Base-by-base conservation (phyloP, 2,329 filamentous ascomycete genomes). In the Colletotrichum australisinense region DNA sequence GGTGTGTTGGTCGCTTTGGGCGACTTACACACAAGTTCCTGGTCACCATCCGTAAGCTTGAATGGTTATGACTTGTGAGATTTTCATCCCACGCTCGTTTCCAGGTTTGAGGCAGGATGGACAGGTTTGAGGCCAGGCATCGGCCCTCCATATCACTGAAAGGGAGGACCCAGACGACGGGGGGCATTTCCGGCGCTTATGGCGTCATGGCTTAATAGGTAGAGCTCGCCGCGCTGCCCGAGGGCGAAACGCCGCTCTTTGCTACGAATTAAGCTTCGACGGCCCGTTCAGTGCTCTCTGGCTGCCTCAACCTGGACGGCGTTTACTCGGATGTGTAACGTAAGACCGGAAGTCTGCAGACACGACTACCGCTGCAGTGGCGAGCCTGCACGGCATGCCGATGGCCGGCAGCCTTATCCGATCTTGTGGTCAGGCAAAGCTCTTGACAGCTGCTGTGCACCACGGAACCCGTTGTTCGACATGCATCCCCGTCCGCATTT, bases 181-280 rank as follows among this genome's bases (percentile, higher is more conserved):
- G 66, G 22, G 71, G 30, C 11, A 22, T 22, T 66, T 55, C 53
- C 46, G 46, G 71, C 71, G 67, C 60, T 71, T 73, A 73, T 71
- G 49, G 71, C 71, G 71, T 73, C 67, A 71, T 71, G 62, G 30
- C 56, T 7, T 38, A 22, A 42, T 62, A 28, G 5, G 5, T 28
- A 24, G 53, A 69, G 26, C 24, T 24, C 70, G 59, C 53, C 66
- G 66, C 30, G 53, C 26, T 53, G 35, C 49, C 42, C 42, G 42
- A 49, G 49, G 60, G 32, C 28, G 63, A 5, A 16, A 19, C 28
- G 46, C 46, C 63, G 26, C 24, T 57, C 58, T 49, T 24, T 42
- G 38, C 30, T 26, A 49, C 9, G 60, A 35, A 28, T 65, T 59
- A 65, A 70, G 56, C 70, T 65, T 73, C 55, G 46, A 56, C n/a